A percentile compares a stretch with the other conserved stretches of the same genome.
Conservation (phyloP, 306 rosid genomes). For the Casuarina equisetifolia region DNA sequence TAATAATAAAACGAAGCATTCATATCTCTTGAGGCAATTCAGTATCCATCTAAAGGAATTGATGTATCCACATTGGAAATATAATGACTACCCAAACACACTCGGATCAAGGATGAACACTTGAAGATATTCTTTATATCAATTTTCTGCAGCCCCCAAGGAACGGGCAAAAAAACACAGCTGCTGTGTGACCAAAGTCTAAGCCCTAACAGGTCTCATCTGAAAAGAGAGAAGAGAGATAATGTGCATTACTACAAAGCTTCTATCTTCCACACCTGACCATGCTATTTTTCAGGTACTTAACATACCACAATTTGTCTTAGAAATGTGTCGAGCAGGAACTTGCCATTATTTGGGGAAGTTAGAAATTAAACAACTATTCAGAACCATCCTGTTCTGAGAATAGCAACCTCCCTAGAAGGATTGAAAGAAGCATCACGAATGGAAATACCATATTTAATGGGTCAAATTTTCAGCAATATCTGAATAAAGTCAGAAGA, state of each 20-base stretch:
- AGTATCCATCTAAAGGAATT: background rate
- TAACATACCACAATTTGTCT: background rate
- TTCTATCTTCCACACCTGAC: no score
- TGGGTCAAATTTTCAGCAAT: background rate
- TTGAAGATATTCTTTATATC: background rate
- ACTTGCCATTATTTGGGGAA: background rate
- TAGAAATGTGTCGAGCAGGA: background rate
- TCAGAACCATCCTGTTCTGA: background rate
- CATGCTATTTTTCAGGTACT: background rate
- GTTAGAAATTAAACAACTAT: background rate
- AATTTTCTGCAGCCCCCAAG: background rate
- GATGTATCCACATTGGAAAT: background rate
- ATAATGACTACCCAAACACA: background rate
- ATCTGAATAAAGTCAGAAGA: background rate
- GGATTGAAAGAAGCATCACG: background rate
- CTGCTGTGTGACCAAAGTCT: background rate
- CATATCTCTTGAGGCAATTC: background rate
- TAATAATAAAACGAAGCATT: no score
- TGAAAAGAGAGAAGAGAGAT: background rate
- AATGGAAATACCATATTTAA: background rate
- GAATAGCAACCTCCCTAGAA: background rate
- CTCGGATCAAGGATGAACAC: background rate
- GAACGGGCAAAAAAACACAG: background rate
- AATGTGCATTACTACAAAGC: background rate
- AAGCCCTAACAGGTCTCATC: background rate